Base-by-base conservation (phyloP, 2,329 filamentous ascomycete species). In the Fusarium chlamydosporum region DNA sequence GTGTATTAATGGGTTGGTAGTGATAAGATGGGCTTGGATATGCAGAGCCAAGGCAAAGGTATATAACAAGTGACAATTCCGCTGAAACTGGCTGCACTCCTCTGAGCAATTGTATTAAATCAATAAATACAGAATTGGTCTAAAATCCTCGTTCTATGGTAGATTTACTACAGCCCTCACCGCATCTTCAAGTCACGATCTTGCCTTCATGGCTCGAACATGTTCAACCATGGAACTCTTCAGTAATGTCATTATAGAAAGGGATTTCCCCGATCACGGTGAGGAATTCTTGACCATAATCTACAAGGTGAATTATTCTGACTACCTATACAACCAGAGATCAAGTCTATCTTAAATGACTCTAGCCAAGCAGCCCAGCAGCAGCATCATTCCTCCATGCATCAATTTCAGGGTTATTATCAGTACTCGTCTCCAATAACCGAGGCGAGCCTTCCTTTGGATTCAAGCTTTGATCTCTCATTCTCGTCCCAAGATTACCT, bases 191-290 rank as follows among this genome's bases (percentile, higher is more conserved):
- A 9, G 16, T 8, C 10, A 9, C 15, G 2, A 11, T 16, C 10
- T 4, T 29, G 13, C 23, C n/a, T 4, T 9, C 29, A 11, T 29
- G 6, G 6, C 18, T 10, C 4, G 15, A 4, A 10, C 18, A 7
- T n/a, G 18, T 11, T 23, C 16, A 40, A 55, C 11, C 11, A 68
- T 68, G 65, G 41, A 20, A 5, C 10, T 65, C 16, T 68, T 68
- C 12, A 46, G 37, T 16, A 5, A 23, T 0, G 50, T 68, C n/a
- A 35, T 61, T 10, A 55, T 68, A 26, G 51, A 57, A 15, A 35
- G 18, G 42, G 56, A 50, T 9, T 31, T 68, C 20, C 20, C 60
- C 0, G 26, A 33, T 3, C 46, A 68, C 16, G 33, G 66, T 68
- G 42, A n/a, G 31, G 34, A 2, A 7, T 3, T 6, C 6, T 13